Conservation (phyloP, 176 grass and related monocot species). For the Oryza coarctata region DNA sequence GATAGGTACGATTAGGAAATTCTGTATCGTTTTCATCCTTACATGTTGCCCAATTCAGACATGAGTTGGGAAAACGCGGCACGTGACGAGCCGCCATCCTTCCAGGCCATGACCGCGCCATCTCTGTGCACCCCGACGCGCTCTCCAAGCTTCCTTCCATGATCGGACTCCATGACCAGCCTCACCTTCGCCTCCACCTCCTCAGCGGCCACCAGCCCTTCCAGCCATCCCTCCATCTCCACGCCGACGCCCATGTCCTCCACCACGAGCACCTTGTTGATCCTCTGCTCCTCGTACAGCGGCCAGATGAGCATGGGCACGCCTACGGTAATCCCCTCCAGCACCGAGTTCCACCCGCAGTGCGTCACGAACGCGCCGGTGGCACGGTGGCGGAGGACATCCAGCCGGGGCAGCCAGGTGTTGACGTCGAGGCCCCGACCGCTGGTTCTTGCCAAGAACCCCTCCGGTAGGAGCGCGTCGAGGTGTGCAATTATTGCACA, state of each 20-base stretch:
- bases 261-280: conserved; percentile 47
- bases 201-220: background rate
- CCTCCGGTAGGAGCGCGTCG: background rate
- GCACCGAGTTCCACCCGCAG: conserved; percentile 45
- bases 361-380: conserved; percentile 45
- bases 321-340: conserved; percentile 32
- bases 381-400: conserved; percentile 33
- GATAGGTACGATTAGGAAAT: too few species aligned
- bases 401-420: background rate
- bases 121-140: background rate
- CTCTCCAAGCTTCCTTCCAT: background rate
- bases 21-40: too few species aligned
- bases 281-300: conserved; percentile 38
- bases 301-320: conserved; percentile 46
- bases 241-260: conserved; percentile 29
- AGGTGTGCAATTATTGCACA: too few species aligned
- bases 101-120: background rate
- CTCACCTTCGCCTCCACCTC: background rate
- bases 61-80: background rate
- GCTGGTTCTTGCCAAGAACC: background rate
- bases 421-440: background rate
- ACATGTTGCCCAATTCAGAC: background rate
- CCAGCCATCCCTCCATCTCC: background rate
- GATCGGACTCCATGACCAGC: background rate
- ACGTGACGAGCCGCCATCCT: background rate